These are phyloP conservation scores for Xylaria scruposa DNA, from an alignment of 495 filamentous ascomycete genomes.

Conservation along the genomic window DNA sequence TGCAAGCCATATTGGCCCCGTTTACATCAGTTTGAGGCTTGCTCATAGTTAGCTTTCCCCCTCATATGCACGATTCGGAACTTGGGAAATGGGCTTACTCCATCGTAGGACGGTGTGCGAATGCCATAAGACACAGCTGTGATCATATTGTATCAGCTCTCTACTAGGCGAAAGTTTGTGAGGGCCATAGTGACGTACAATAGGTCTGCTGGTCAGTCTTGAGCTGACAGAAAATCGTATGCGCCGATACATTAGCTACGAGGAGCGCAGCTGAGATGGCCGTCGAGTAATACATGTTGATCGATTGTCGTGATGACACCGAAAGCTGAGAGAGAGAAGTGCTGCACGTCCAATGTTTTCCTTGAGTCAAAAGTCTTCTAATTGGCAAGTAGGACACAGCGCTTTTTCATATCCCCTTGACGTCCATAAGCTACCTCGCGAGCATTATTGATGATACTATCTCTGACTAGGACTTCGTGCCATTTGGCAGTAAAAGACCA, in stretches of 20 bases:
- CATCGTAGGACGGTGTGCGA: constrained; percentile 50
- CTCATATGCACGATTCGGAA: neutral
- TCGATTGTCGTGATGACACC: neutral
- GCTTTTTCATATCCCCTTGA: neutral
- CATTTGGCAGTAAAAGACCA: neutral
- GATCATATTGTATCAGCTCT: neutral
- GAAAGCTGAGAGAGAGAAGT: neutral
- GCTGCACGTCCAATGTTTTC: neutral
- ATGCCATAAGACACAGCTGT: constrained; percentile 41
- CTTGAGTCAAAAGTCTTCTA: neutral
- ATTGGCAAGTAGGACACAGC: neutral
- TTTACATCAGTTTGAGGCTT: constrained; percentile 61
- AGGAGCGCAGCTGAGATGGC: constrained; percentile 25
- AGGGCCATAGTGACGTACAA: constrained; percentile 17
- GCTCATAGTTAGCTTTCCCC: neutral
- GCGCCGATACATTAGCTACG: constrained; percentile 44
- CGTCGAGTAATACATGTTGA: neutral
- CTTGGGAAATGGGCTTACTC: constrained; percentile 29
- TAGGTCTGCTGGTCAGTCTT: constrained; percentile 36
- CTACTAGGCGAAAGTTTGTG: neutral
- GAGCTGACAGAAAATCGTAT: constrained; percentile 56
- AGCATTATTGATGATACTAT: neutral
- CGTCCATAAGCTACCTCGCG: neutral
- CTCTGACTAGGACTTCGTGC: neutral
- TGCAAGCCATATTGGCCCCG: constrained; percentile 58